Evolutionary conservation across 352 stramenopile genomes (phyloP).

Genomic region (Thraustochytrium sp.): DNA sequence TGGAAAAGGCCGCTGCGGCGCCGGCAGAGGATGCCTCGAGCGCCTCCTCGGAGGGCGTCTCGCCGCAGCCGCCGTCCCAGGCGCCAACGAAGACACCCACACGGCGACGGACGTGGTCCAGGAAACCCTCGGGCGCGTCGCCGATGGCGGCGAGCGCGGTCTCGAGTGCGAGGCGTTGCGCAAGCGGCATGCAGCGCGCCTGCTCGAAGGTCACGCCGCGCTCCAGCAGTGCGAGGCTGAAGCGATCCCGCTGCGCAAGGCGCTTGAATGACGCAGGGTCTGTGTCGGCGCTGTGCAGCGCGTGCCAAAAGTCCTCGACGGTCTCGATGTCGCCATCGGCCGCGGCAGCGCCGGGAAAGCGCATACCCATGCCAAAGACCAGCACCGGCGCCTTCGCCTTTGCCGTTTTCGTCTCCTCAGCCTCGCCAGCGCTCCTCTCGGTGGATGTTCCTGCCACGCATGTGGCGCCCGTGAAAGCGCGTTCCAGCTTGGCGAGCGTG

Average conservation of each 20-base stretch:
- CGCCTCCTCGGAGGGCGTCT: not conserved
- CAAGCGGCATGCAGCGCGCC: not conserved
- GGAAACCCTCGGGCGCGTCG: not conserved
- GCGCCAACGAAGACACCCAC: constrained; percentile 37
- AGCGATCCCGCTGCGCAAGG: not conserved
- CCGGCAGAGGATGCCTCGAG: not conserved
- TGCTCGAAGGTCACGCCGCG: not conserved
- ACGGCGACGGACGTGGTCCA: not conserved
- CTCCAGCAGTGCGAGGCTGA: not conserved
- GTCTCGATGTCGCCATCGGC: constrained; percentile 6
- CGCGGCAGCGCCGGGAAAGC: not conserved
- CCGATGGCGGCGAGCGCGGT: not conserved
- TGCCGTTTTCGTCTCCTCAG: too few species aligned
- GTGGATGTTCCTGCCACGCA: too few species aligned
- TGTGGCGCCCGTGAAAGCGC: too few species aligned
- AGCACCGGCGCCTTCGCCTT: not conserved
- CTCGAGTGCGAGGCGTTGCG: constrained; percentile 5
- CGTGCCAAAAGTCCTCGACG: not conserved
- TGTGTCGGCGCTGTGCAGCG: not conserved
- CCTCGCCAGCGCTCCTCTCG: too few species aligned
- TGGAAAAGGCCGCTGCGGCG: not conserved
- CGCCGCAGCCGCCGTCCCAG: not conserved
- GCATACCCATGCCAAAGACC: constrained; percentile 8
- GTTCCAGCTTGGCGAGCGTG: not conserved
- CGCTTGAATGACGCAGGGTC: not conserved